Conservation (phyloP, 345 rosid genomes). For the Gossypioides kirkii region DNA sequence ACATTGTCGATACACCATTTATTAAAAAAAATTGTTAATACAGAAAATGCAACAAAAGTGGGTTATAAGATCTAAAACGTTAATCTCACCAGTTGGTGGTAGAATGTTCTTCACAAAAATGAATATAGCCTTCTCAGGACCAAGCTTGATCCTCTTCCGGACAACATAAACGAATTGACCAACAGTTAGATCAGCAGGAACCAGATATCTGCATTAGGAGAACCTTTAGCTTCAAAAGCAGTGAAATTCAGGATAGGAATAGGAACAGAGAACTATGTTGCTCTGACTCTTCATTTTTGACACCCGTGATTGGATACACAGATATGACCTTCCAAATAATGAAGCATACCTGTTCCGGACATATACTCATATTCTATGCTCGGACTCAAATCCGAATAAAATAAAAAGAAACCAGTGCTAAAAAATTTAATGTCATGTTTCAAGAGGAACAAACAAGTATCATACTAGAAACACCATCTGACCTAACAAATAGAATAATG, state of each 20-base stretch:
- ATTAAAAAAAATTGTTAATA: background rate
- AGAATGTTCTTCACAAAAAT: slow-evolving; percentile 68
- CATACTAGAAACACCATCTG: background rate
- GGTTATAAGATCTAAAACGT: background rate
- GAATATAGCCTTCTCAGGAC: slow-evolving; percentile 79
- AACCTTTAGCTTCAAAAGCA: background rate
- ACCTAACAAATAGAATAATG: background rate
- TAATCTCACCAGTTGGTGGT: slow-evolving; percentile 66
- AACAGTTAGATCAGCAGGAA: slow-evolving; percentile 79
- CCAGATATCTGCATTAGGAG: slow-evolving; percentile 49
- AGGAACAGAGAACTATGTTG: background rate
- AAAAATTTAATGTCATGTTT: background rate
- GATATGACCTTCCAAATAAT: background rate
- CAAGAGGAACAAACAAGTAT: background rate
- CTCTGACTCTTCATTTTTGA: background rate
- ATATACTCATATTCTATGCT: too few species aligned
- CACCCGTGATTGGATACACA: background rate
- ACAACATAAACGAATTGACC: slow-evolving; percentile 82
- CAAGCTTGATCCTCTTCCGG: slow-evolving; percentile 84
- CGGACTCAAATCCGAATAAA: background rate
- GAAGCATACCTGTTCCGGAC: background rate
- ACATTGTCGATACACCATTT: background rate
- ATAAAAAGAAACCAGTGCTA: background rate
- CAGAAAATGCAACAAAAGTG: background rate
- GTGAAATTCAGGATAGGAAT: background rate